phyloP scores from a whole-genome alignment of 2,329 filamentous ascomycete genomes.

The Exserohilum rostratum region DNA sequence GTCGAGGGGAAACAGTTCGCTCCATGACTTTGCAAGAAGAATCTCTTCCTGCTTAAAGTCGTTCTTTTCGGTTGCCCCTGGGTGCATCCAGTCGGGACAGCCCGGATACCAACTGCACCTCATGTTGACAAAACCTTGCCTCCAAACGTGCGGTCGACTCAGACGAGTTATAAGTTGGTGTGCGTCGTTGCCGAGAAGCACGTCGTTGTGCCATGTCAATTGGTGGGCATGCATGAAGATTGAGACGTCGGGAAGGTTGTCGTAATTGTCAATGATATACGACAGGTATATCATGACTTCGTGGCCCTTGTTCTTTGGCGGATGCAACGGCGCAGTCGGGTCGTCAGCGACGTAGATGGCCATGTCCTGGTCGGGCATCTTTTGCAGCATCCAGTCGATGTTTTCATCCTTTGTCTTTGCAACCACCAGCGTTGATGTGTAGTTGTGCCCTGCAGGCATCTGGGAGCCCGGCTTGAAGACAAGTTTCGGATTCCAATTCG shows the following conservation, averaged over 20 bases:
- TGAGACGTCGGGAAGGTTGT: slow-evolving; percentile 62
- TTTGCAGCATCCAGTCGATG: slow-evolving; percentile 60
- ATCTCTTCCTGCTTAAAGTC: slow-evolving; percentile 53
- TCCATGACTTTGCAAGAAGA: slow-evolving; percentile 54
- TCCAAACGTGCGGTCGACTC: slow-evolving; percentile 53
- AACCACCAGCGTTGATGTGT: slow-evolving; percentile 62
- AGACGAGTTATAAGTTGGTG: slow-evolving; percentile 54
- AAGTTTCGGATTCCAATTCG: slow-evolving; percentile 48
- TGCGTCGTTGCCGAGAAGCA: slow-evolving; percentile 53
- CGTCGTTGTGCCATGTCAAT: slow-evolving; percentile 64
- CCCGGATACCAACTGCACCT: slow-evolving; percentile 62
- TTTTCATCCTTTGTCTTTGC: slow-evolving; percentile 60
- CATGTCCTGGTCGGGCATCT: slow-evolving; percentile 56
- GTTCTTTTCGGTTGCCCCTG: slow-evolving; percentile 49
- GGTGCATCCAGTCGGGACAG: slow-evolving; percentile 62
- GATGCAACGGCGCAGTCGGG: slow-evolving; percentile 53
- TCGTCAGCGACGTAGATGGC: slow-evolving; percentile 62
- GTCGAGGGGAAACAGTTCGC: slow-evolving; percentile 56
- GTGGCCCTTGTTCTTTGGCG: slow-evolving; percentile 65
- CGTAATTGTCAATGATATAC: slow-evolving; percentile 67
- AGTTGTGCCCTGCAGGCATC: slow-evolving; percentile 55
- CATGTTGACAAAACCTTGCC: slow-evolving; percentile 62
- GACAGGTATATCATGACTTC: slow-evolving; percentile 68
- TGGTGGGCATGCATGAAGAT: slow-evolving; percentile 69
- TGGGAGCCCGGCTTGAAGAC: slow-evolving; percentile 40